Conservation (phyloP, 1,139 yeast genomes). For the Spathaspora sp. region DNA sequence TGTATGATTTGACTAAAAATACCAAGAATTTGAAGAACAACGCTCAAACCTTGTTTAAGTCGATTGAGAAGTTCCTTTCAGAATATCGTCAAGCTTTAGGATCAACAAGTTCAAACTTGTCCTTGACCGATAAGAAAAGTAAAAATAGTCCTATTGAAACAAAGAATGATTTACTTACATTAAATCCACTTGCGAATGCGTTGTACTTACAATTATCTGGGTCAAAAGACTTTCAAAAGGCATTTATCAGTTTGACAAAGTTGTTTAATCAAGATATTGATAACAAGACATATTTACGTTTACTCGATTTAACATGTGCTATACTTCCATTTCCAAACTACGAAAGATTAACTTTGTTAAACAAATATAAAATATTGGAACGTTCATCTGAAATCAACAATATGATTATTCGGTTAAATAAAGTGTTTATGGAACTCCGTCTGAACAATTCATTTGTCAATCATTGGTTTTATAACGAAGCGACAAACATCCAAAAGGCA, state of each 20-base stretch:
- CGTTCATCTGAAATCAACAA: constrained; percentile 33
- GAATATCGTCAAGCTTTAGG: constrained; percentile 35
- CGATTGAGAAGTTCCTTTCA: constrained; percentile 43
- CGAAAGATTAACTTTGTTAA: constrained; percentile 45
- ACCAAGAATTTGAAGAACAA: constrained; percentile 26
- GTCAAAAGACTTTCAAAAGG: constrained; percentile 44
- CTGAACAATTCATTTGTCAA: constrained; percentile 35
- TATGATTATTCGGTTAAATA: constrained; percentile 35
- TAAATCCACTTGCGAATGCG: constrained; percentile 63
- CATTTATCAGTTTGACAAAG: constrained; percentile 38
- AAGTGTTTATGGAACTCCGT: constrained; percentile 33
- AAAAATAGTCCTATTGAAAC: constrained; percentile 1
- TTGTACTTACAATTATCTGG: constrained; percentile 54
- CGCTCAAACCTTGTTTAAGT: constrained; percentile 31
- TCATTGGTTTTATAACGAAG: constrained; percentile 50
- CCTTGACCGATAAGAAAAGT: constrained; percentile 12
- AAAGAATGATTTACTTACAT: constrained; percentile 38
- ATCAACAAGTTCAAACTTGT: constrained; percentile 9
- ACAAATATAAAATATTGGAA: constrained; percentile 28
- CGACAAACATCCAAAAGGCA: constrained; percentile 54
- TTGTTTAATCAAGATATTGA: constrained; percentile 30
- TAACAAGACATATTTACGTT: constrained; percentile 31
- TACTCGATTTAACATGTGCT: constrained; percentile 57
- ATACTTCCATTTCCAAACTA: constrained; percentile 57
- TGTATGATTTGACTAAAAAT: constrained; percentile 19